Conservation (phyloP, 495 filamentous ascomycete genomes). For the Neurospora tetrasperma region DNA sequence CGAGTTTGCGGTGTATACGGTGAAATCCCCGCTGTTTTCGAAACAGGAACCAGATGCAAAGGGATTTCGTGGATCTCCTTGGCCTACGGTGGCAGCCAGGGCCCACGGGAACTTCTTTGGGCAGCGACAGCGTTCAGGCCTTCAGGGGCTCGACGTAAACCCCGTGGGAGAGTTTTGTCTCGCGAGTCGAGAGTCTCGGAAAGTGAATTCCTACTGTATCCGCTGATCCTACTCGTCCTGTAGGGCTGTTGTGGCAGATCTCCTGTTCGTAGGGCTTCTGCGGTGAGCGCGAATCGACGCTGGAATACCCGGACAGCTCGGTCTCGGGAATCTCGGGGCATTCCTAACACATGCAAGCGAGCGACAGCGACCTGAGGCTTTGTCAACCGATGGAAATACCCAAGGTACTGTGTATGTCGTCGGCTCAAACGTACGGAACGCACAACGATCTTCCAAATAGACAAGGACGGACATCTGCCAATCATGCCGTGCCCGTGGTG, state of each 20-base stretch:
- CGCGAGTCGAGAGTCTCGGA: background rate
- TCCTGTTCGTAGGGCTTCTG: background rate
- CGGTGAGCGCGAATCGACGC: background rate
- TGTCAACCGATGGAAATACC: background rate
- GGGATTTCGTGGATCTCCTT: background rate
- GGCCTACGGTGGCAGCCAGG: background rate
- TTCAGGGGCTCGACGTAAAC: background rate
- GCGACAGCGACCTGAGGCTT: background rate
- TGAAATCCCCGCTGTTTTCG: background rate
- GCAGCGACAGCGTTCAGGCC: background rate
- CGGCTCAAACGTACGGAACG: background rate
- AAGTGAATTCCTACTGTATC: background rate
- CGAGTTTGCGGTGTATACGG: background rate
- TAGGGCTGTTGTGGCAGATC: background rate
- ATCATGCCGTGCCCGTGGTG: background rate
- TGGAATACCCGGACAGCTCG: background rate
- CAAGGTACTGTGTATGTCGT: background rate
- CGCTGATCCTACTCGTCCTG: background rate
- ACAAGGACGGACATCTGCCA: background rate
- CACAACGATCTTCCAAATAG: background rate
- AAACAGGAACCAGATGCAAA: background rate
- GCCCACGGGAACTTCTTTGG: background rate
- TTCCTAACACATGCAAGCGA: background rate
- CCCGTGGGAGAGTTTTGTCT: background rate
- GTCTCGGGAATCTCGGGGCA: background rate